Base-by-base conservation (phyloP, 805 yeast genomes). In the Dipodascus geniculatus region DNA sequence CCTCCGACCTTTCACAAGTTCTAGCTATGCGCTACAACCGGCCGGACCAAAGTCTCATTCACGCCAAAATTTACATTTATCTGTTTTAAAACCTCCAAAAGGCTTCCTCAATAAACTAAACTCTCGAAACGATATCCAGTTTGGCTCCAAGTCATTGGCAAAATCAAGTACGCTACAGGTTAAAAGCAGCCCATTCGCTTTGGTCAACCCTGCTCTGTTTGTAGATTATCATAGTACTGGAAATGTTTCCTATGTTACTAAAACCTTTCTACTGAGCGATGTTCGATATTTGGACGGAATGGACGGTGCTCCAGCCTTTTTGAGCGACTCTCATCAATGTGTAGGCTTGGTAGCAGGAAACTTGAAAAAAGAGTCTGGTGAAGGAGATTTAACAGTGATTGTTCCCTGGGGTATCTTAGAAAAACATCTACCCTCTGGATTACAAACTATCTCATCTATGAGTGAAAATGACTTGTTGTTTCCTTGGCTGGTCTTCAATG, bases 211-310 rank as follows among this genome's bases (percentile, higher is more conserved):
- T 3, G 66, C 69, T 2, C 54, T 68, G 44, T 68, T 68, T 49
- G 56, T 61, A 44, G 67, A 61, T 11, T 68, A 63, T 51, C 42
- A 56, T 4, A 56, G 67, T 9, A 44, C 53, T 3, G 72, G 71
- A 11, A 57, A 55, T n/a, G 52, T 65, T 6, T 54, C 63, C 24
- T 59, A 58, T 33, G 54, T 59, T 6, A 48, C 52, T 24, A 22
- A 42, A 28, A 54, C 48, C 24, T 57, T 57, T 31, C 53, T 54
- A 9, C 55, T 67, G 8, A 51, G 61, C 19, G 72, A 68, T 49
- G 54, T 63, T 8, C 53, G 71, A 22, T 68, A 53, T 51, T 57
- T 68, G 3, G 71, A 67, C 16, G 69, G 70, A 11, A 68, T 68
- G 72, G 66, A 66, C 22, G 71, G 71, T 11, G 71, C 67, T 14